Percentiles rank a stretch among this genome's conserved stretches.
phyloP scores from a whole-genome alignment of 306 rosid species.

The Betula pendula region DNA sequence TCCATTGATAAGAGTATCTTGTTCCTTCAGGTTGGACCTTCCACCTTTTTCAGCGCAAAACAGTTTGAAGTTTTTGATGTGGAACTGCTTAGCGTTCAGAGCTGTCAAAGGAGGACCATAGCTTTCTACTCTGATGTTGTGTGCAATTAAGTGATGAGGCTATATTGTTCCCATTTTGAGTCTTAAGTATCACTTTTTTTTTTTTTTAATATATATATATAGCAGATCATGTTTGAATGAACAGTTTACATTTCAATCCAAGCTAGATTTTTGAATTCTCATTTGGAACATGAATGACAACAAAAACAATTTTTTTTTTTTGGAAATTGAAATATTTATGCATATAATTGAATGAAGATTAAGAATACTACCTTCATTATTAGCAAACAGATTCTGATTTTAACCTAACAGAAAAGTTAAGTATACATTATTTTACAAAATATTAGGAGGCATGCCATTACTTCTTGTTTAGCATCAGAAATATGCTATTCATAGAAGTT shows the following conservation, averaged over 20 bases:
- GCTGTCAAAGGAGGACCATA: constrained; percentile 79
- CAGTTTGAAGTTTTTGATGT: constrained; percentile 97
- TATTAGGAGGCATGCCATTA: background rate
- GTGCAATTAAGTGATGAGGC: constrained; percentile 44
- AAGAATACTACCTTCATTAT: background rate
- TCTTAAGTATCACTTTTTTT: background rate
- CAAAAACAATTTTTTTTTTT: background rate
- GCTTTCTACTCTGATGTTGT: constrained; percentile 89
- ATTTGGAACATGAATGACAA: background rate
- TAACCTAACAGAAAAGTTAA: too few relatives aligned
- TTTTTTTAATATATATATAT: background rate
- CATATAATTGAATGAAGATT: background rate
- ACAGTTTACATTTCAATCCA: background rate
- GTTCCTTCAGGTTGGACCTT: constrained; percentile 88
- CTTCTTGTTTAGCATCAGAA: background rate
- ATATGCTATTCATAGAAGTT: background rate
- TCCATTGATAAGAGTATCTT: constrained; percentile 16
- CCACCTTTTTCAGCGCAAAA: constrained; percentile 93
- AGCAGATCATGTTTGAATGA: background rate
- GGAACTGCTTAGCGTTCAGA: constrained; percentile 73
- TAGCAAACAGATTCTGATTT: too few relatives aligned
- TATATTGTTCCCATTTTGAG: background rate
- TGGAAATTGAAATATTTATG: background rate
- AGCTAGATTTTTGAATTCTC: background rate
- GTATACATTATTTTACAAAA: background rate